Percentiles rank a stretch among this genome's conserved stretches.
Conservation (phyloP, 495 filamentous ascomycete genomes). For the Penicillium riverlandense region DNA sequence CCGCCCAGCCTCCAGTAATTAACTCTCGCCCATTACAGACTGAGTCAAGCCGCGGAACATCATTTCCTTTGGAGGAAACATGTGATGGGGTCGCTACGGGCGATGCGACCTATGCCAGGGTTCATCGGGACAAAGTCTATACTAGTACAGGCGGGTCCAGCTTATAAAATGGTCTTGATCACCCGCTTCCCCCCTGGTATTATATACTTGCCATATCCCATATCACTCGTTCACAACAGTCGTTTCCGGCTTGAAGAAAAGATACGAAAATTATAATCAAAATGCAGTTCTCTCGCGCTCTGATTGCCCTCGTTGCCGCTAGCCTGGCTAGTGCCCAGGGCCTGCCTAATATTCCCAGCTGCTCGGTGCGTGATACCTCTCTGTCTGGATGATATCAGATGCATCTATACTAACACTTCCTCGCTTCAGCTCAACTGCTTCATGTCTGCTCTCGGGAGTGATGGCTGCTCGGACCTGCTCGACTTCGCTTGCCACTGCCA, state of each 20-base stretch:
- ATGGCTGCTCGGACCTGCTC: constrained; percentile 36
- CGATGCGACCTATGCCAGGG: too few species aligned
- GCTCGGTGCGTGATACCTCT: constrained; percentile 30
- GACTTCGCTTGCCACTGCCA: constrained; percentile 48
- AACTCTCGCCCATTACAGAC: too few species aligned
- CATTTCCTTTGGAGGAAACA: constrained; percentile 1
- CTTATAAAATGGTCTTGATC: constrained; percentile 14
- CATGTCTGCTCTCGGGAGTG: constrained; percentile 25
- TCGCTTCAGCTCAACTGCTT: constrained; percentile 35
- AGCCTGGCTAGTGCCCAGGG: constrained; percentile 33
- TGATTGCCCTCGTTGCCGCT: constrained; percentile 29
- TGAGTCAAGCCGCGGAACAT: too few species aligned
- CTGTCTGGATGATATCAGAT: not conserved
- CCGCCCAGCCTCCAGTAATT: too few species aligned
- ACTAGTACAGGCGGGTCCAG: not conserved
- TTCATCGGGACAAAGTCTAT: too few species aligned
- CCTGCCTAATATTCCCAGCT: constrained; percentile 33
- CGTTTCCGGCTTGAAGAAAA: constrained; percentile 10
- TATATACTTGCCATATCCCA: too few species aligned
- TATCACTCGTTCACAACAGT: constrained; percentile 17
- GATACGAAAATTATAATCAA: constrained; percentile 6
- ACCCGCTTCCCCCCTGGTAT: not conserved
- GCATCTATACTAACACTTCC: constrained; percentile 1
- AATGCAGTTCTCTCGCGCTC: constrained; percentile 33
- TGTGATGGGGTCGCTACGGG: constrained; percentile 7